Evolutionary conservation across 345 rosid genomes (phyloP).

Genomic region (Ailanthus altissimus): DNA sequence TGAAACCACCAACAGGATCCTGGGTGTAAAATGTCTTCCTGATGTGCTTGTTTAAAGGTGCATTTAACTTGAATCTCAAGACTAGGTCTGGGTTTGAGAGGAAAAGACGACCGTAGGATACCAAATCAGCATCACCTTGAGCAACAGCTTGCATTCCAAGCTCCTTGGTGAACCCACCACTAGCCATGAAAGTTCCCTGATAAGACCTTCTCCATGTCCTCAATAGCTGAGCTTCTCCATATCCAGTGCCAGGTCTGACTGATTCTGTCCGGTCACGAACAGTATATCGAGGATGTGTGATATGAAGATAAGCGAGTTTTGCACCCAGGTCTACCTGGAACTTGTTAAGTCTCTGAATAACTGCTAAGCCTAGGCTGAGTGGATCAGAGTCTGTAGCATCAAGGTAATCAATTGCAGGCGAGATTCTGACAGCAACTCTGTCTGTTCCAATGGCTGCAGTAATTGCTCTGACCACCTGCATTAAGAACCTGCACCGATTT

Average conservation of each 20-base stretch:
- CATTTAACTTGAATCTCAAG: constrained; percentile 52
- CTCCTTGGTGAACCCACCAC: constrained; percentile 76
- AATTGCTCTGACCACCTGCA: constrained; percentile 59
- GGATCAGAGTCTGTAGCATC: constrained; percentile 86
- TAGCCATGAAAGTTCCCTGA: constrained; percentile 68
- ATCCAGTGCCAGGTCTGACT: constrained; percentile 58
- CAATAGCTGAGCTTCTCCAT: constrained; percentile 58
- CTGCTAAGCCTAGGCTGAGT: constrained; percentile 61
- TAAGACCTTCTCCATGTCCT: constrained; percentile 53
- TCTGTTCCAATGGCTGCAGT: constrained; percentile 54
- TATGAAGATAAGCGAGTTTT: constrained; percentile 72
- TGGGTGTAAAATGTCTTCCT: constrained; percentile 75
- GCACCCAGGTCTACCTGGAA: constrained; percentile 49
- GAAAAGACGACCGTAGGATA: constrained; percentile 77
- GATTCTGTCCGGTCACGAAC: constrained; percentile 62
- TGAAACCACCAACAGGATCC: constrained; percentile 74
- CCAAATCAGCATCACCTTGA: constrained; percentile 70
- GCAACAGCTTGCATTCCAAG: constrained; percentile 69
- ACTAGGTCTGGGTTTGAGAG: constrained; percentile 86
- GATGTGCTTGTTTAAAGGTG: constrained; percentile 54
- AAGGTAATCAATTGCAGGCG: constrained; percentile 81
- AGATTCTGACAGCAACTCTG: constrained; percentile 65
- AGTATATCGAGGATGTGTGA: constrained; percentile 78
- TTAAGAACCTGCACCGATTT: constrained; percentile 69
- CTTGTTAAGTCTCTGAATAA: constrained; percentile 60